Percentiles rank a stretch among this genome's conserved stretches.
Evolutionary conservation across 2,329 filamentous ascomycete genomes (phyloP).

Genomic region (Fusarium oligoseptatum): DNA sequence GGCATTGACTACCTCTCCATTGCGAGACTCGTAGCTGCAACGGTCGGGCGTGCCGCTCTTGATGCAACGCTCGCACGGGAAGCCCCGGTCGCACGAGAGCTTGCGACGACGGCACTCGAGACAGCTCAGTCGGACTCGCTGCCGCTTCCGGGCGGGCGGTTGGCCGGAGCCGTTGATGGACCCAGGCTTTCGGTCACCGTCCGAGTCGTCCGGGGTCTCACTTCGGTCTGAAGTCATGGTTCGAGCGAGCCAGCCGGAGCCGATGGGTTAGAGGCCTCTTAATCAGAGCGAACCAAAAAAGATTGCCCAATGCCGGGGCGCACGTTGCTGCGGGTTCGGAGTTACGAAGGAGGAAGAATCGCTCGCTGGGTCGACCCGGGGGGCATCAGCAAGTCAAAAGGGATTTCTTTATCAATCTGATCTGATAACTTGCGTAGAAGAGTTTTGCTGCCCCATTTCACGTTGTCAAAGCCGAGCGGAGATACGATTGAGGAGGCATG

Average conservation of each 20-base stretch:
- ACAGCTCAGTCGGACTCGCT: conserved; percentile 71
- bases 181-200: conserved; percentile 47
- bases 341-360: conserved; percentile 50
- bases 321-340: conserved; percentile 47
- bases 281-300: not conserved
- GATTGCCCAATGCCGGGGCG: conserved; percentile 34
- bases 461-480: conserved; percentile 49
- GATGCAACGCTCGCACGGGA: conserved; percentile 72
- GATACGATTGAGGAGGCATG: conserved; percentile 44
- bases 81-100: conserved; percentile 71
- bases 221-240: conserved; percentile 52
- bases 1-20: conserved; percentile 63
- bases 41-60: conserved; percentile 72
- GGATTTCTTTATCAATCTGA: conserved; percentile 57
- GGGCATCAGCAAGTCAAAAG: conserved; percentile 47
- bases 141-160: conserved; percentile 65
- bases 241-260: conserved; percentile 8
- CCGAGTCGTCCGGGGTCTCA: conserved; percentile 57
- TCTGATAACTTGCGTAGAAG: conserved; percentile 52
- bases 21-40: conserved; percentile 71
- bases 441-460: conserved; percentile 39
- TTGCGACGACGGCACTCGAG: conserved; percentile 72
- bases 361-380: conserved; percentile 40
- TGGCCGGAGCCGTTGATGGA: conserved; percentile 50
- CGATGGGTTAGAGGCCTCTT: conserved; percentile 12